Conservation (phyloP, 2,329 filamentous ascomycete genomes). For the Colletotrichum magnum region DNA sequence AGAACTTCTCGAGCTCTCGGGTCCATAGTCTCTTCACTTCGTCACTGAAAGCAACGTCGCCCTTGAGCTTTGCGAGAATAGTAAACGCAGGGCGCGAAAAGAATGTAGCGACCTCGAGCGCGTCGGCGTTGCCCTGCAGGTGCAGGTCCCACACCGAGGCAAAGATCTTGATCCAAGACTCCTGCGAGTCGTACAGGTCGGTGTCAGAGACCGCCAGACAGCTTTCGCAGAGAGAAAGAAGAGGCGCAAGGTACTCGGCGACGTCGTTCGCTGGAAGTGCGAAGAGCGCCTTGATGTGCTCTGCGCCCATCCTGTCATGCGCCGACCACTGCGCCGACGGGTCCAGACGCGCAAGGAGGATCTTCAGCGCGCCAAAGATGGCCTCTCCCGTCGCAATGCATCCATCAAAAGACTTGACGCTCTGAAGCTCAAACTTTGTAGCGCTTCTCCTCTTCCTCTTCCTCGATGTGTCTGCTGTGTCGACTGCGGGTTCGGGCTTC, state of each 20-base stretch:
- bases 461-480: conserved; percentile 47
- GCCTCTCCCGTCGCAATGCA: conserved; percentile 64
- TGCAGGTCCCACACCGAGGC: conserved; percentile 68
- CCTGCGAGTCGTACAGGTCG: conserved; percentile 54
- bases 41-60: conserved; percentile 43
- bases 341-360: conserved; percentile 62
- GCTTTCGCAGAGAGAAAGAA: conserved; percentile 61
- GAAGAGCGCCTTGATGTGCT: conserved; percentile 72
- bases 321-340: conserved; percentile 51
- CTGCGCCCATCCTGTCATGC: conserved; percentile 66
- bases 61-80: conserved; percentile 59
- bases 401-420: conserved; percentile 55
- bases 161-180: conserved; percentile 63
- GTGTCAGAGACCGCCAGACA: conserved; percentile 50
- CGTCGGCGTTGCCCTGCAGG: conserved; percentile 63
- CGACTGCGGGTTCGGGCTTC: conserved; percentile 47
- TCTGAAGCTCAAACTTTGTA: conserved; percentile 55
- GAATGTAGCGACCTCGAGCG: conserved; percentile 62
- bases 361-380: conserved; percentile 62
- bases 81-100: conserved; percentile 57
- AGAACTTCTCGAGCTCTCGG: conserved; percentile 61
- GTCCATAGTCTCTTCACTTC: conserved; percentile 58
- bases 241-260: conserved; percentile 59
- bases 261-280: conserved; percentile 63
- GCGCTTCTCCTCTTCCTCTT: conserved; percentile 63